Base-by-base conservation (phyloP, 2,329 filamentous ascomycete genomes). In the Phyllachora maydis region DNA sequence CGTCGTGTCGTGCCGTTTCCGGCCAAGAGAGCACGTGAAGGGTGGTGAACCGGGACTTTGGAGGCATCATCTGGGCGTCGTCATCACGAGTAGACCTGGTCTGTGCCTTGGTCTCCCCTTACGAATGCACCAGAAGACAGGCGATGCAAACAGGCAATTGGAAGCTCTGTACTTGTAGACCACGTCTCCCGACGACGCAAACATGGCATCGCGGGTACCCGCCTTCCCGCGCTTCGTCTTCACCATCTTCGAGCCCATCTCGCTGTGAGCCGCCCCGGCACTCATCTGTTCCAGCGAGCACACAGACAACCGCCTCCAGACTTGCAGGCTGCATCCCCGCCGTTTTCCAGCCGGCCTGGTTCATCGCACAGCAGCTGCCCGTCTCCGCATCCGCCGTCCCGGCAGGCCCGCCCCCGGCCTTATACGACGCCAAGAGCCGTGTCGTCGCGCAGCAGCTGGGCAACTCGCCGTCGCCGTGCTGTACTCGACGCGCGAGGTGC, bases 401-500 rank as follows among this genome's bases (percentile, higher is more conserved):
- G 14, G n/a, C n/a, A n/a, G n/a, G n/a, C n/a, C n/a, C n/a, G n/a
- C n/a, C n/a, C n/a, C n/a, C n/a, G n/a, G n/a, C n/a, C n/a, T n/a
- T n/a, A n/a, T n/a, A n/a, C n/a, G 52, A 54, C 21, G 47, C 49
- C 23, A 52, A 56, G 33, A 53, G 54, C 30, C 51, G 59, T 19
- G 50, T 71, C n/a, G 46, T 77, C 14, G 61, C 67, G 21, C 55
- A 63, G 34, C 70, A 81, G 45, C 54, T 81, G 10, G 72, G 69
- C 21, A 81, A 81, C 35, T 77, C 4, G 72, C 66, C 3, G 38
- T 76, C 6, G 67, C 59, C 4, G 56, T 78, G 10, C 50, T 77
- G 8, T 64, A 66, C 37, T 59, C 63, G 5, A 74, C 66, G 3
- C 62, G 50, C 9, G 73, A 81, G 46, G 43, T 63, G 25, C 65